Evolutionary conservation across 2,329 filamentous ascomycete genomes (phyloP).

Genomic region (Ophiognomonia clavigignenti-juglandacearum): DNA sequence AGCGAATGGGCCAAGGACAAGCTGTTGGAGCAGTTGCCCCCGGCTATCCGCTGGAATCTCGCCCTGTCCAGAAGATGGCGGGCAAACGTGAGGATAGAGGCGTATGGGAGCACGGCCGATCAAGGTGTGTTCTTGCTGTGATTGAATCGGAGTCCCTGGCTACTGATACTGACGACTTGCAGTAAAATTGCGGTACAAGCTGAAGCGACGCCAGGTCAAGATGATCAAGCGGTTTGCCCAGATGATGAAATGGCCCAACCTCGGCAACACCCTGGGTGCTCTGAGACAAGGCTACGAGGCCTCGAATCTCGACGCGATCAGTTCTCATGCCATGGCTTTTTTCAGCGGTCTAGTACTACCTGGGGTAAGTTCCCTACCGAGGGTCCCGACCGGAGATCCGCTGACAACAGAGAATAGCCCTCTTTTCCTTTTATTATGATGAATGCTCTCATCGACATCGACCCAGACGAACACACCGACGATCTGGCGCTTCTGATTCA

Average conservation of each 20-base stretch:
- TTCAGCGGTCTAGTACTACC: conserved; percentile 71
- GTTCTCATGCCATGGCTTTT: conserved; percentile 71
- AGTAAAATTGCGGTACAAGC: conserved; percentile 59
- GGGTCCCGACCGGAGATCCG: neutral
- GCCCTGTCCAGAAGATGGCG: conserved; percentile 70
- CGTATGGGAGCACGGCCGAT: conserved; percentile 48
- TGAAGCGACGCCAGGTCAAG: conserved; percentile 64
- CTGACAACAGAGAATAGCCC: conserved; percentile 30
- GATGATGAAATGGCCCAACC: conserved; percentile 74
- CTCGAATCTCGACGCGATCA: conserved; percentile 52
- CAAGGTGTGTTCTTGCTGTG: conserved; percentile 42
- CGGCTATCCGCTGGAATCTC: conserved; percentile 67
- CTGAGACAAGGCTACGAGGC: conserved; percentile 57
- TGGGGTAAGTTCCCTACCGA: conserved; percentile 45
- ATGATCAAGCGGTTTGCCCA: conserved; percentile 64
- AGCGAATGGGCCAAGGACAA: conserved; percentile 60
- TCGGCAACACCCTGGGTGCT: conserved; percentile 57
- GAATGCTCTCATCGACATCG: conserved; percentile 72
- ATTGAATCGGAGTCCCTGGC: no score
- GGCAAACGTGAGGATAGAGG: conserved; percentile 63
- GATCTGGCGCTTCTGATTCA: conserved; percentile 64
- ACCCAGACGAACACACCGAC: conserved; percentile 62
- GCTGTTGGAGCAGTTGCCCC: conserved; percentile 60
- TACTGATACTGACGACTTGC: conserved; percentile 3
- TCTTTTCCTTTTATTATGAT: conserved; percentile 71